Conservation (phyloP, 1,284 basidiomycete species). For the Sporisorium scitamineum region DNA sequence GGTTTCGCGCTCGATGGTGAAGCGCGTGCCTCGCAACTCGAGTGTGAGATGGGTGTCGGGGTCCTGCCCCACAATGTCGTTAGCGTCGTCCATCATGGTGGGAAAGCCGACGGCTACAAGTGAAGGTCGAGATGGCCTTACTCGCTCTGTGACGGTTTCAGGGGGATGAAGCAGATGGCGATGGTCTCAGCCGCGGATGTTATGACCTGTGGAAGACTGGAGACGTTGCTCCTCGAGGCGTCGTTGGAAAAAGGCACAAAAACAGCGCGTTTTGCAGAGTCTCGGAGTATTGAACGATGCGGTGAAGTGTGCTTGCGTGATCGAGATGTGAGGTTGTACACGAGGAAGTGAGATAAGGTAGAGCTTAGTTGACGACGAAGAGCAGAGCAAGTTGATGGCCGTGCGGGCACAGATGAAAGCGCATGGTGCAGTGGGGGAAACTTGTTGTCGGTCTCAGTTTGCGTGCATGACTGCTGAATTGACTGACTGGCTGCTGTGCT, state of each 20-base stretch:
- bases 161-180: neutral
- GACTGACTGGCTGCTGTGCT: neutral
- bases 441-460: neutral
- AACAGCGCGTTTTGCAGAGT: too few relatives aligned
- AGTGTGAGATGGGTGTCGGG: slow-evolving; percentile 80
- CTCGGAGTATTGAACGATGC: neutral
- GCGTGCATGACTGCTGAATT: neutral
- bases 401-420: neutral
- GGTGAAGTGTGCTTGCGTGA: neutral
- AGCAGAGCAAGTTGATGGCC: neutral
- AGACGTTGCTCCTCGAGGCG: neutral
- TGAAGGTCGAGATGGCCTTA: neutral
- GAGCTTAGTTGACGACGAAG: neutral
- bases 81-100: slow-evolving; percentile 50
- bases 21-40: slow-evolving; percentile 89
- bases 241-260: too few relatives aligned
- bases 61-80: slow-evolving; percentile 36
- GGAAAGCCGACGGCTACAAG: neutral
- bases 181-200: neutral
- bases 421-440: neutral
- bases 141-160: neutral
- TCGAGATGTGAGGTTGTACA: too few relatives aligned
- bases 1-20: slow-evolving; percentile 95
- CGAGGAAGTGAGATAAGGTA: too few relatives aligned
- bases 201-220: neutral